phyloP scores from a whole-genome alignment of 208 protist species.

The Crithidia expoeki region DNA sequence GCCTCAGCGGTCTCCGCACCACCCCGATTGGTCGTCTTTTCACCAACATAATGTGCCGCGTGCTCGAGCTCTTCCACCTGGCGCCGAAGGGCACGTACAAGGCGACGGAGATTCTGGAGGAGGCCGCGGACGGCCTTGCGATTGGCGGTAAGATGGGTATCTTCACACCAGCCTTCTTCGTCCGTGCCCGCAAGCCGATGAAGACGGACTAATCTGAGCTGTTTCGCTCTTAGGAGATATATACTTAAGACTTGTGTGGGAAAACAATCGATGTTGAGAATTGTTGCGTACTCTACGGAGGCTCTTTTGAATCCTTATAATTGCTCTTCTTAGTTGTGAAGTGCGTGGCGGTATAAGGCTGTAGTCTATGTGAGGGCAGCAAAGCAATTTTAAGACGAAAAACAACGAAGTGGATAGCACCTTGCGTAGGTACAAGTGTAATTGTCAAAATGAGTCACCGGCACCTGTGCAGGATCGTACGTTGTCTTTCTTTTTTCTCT shows the following conservation, averaged over 20 bases:
- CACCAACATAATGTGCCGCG: constrained; percentile 79
- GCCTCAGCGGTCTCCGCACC: constrained; percentile 70
- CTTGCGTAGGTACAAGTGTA: too few relatives aligned
- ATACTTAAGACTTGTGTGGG: background rate
- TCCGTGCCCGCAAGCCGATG: constrained; percentile 87
- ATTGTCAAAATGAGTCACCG: too few relatives aligned
- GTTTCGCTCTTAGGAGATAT: background rate
- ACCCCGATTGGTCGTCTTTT: constrained; percentile 85
- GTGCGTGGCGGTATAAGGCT: too few relatives aligned
- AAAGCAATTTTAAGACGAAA: too few relatives aligned
- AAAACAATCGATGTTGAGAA: too few relatives aligned
- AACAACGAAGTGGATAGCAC: too few relatives aligned
- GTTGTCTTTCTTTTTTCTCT: too few relatives aligned
- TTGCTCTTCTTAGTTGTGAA: too few relatives aligned
- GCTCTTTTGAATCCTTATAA: too few relatives aligned
- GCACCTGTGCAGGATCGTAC: too few relatives aligned
- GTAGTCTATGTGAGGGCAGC: too few relatives aligned
- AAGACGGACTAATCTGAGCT: constrained; percentile 27
- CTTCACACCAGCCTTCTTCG: constrained; percentile 94
- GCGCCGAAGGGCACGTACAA: constrained; percentile 83
- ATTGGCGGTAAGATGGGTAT: constrained; percentile 87
- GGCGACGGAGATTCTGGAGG: constrained; percentile 88
- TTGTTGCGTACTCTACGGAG: too few relatives aligned
- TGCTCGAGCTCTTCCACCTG: constrained; percentile 75
- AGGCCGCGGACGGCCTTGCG: constrained; percentile 90